Conservation (phyloP, 306 rosid species). For the Sicyos edulis region DNA sequence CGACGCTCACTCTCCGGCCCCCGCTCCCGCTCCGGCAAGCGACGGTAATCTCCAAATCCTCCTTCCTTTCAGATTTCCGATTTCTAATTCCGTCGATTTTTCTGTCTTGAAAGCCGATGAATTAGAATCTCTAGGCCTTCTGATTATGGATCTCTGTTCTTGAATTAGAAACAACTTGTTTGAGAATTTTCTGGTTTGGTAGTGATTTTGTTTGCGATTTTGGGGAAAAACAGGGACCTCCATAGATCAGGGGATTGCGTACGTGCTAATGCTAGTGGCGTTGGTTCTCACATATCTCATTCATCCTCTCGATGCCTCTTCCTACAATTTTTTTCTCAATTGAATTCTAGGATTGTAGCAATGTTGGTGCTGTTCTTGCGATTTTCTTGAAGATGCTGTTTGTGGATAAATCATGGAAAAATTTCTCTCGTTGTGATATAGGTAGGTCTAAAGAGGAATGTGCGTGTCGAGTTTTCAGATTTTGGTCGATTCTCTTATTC, state of each 20-base stretch:
- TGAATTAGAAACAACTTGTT: too few relatives aligned
- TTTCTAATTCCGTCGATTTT: not conserved
- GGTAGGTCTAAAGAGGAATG: not conserved
- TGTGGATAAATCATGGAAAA: not conserved
- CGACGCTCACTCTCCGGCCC: conserved; percentile 33
- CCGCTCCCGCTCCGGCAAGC: conserved; percentile 51
- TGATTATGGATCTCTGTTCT: too few relatives aligned
- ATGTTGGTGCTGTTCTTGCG: not conserved
- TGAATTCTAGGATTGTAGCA: conserved; percentile 9
- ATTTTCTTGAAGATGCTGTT: too few relatives aligned
- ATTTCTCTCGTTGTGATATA: not conserved
- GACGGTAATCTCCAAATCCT: conserved; percentile 41
- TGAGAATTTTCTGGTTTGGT: not conserved
- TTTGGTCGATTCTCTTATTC: conserved; percentile 1
- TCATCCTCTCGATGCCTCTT: conserved; percentile 61
- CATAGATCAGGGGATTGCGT: conserved; percentile 84
- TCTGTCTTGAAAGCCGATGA: too few relatives aligned
- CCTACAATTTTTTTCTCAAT: conserved; percentile 30
- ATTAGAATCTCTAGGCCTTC: too few relatives aligned
- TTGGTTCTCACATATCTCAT: conserved; percentile 73
- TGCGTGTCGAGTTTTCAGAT: not conserved
- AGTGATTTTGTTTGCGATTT: too few relatives aligned
- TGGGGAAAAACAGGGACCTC: conserved; percentile 38
- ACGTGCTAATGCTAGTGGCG: conserved; percentile 67
- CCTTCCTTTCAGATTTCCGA: not conserved